Base-by-base conservation (phyloP, 2,329 filamentous ascomycete species). In the Trichoderma lentiforme region DNA sequence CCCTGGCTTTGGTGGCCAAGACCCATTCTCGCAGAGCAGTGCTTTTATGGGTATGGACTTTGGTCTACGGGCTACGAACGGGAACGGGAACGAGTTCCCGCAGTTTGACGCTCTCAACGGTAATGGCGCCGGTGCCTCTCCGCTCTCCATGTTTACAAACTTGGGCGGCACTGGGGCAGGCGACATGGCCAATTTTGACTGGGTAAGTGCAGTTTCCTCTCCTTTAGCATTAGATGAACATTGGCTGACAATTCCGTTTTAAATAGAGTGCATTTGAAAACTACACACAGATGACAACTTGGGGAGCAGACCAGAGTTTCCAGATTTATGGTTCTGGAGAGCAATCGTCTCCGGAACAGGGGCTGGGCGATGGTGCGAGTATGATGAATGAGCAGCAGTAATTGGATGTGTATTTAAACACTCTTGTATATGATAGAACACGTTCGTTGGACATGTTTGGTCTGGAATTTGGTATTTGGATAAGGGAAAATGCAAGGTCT, bases 101-200 rank as follows among this genome's bases (percentile, higher is more conserved):
- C 76, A 78, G 57, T 76, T 76, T n/a, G 77, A 81, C 51, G 76
- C 76, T 5, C 74, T 81, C 60, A 79, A 77, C 43, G 32, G 32
- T 39, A 32, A n/a, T 3, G 58, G 21, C 2, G 74, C 73, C 5
- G 66, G 74, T 14, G 78, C 75, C 32, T 88, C 86, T 58, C 86
- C 87, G 4, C 83, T 88, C 73, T 85, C 85, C 62, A 86, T 89
- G 84, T 86, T 88, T 73, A 84, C 82, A 21, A 86, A 82, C 63
- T 76, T 86, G 70, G 81, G 81, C 21, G 78, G 74, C 65, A 74
- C 76, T 12, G 70, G 74, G 34, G 77, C 76, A 9, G 74, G 85
- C 77, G 86, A 87, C 47, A 80, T 89, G 64, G 81, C 83, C 57
- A 88, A 86, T 63, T 87, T 90, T 77, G 87, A 90, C 79, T 90